These are phyloP conservation scores for Hypholoma fasciculare DNA, from an alignment of 768 basidiomycete genomes.

Conservation along the genomic window DNA sequence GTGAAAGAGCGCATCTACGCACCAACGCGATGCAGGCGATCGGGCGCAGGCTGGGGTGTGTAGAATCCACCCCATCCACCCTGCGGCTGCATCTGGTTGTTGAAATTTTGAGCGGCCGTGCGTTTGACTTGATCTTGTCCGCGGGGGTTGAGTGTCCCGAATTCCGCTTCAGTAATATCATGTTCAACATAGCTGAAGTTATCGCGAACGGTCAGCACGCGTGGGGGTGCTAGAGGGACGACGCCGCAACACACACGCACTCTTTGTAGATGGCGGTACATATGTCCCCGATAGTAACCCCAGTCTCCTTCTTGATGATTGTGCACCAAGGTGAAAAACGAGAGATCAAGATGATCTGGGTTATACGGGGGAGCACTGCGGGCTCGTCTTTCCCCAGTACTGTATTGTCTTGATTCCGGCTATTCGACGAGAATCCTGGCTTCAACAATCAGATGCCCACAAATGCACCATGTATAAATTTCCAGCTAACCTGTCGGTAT, in stretches of 20 bases:
- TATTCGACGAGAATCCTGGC: constrained; percentile 1
- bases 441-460: neutral
- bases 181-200: constrained; percentile 64
- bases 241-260: constrained; percentile 42
- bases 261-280: constrained; percentile 73
- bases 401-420: constrained; percentile 7
- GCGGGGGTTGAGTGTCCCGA: constrained; percentile 56
- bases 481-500: constrained; percentile 56
- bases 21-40: constrained; percentile 66
- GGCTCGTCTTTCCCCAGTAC: constrained; percentile 51
- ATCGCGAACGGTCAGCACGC: neutral
- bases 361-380: constrained; percentile 67
- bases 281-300: constrained; percentile 77
- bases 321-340: constrained; percentile 77
- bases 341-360: constrained; percentile 58
- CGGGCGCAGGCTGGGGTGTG: constrained; percentile 42
- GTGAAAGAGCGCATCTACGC: constrained; percentile 25
- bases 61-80: constrained; percentile 43
- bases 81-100: constrained; percentile 14
- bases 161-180: constrained; percentile 65
- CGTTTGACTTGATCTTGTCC: constrained; percentile 75
- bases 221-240: neutral
- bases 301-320: constrained; percentile 65
- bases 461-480: neutral
- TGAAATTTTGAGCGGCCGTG: constrained; percentile 43